A percentile compares a stretch with the other conserved stretches of the same genome.
phyloP scores from a whole-genome alignment of 208 protist genomes.

The Trypanosoma melophagium region DNA sequence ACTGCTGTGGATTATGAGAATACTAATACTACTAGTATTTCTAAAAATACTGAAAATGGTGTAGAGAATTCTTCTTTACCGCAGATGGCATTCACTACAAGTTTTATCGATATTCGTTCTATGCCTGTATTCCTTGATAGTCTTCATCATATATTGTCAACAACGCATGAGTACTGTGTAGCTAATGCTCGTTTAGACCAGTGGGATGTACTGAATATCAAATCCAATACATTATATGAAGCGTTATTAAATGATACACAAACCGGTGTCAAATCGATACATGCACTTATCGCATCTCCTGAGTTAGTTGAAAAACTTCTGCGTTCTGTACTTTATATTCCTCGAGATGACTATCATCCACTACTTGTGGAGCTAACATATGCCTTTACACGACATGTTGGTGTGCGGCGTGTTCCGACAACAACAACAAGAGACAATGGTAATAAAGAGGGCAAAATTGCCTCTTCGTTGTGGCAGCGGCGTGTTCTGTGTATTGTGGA shows the following conservation, averaged over 20 bases:
- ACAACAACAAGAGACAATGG: background rate
- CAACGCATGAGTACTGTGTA: slow-evolving; percentile 16
- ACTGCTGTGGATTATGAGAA: background rate
- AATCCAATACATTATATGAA: slow-evolving; percentile 32
- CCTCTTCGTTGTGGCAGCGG: slow-evolving; percentile 14
- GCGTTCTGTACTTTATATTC: slow-evolving; percentile 20
- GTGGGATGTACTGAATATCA: slow-evolving; percentile 3
- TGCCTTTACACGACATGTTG: slow-evolving; percentile 50
- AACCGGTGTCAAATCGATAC: slow-evolving; percentile 31
- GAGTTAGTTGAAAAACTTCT: slow-evolving; percentile 36
- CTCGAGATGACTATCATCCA: slow-evolving; percentile 25
- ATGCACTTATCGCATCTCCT: slow-evolving; percentile 20
- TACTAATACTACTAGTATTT: background rate
- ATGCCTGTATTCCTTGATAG: slow-evolving; percentile 39
- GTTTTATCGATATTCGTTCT: slow-evolving; percentile 45
- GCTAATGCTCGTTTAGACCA: background rate
- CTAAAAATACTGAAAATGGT: slow-evolving; percentile 1
- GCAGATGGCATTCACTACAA: slow-evolving; percentile 23
- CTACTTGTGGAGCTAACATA: slow-evolving; percentile 62
- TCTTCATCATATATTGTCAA: slow-evolving; percentile 28
- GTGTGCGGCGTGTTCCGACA: slow-evolving; percentile 1
- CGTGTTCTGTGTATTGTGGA: slow-evolving; percentile 28
- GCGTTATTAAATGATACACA: slow-evolving; percentile 43
- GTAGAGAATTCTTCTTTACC: background rate
- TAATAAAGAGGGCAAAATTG: background rate